Conservation (phyloP, 2,329 filamentous ascomycete genomes). For the Aspergillus sp. region DNA sequence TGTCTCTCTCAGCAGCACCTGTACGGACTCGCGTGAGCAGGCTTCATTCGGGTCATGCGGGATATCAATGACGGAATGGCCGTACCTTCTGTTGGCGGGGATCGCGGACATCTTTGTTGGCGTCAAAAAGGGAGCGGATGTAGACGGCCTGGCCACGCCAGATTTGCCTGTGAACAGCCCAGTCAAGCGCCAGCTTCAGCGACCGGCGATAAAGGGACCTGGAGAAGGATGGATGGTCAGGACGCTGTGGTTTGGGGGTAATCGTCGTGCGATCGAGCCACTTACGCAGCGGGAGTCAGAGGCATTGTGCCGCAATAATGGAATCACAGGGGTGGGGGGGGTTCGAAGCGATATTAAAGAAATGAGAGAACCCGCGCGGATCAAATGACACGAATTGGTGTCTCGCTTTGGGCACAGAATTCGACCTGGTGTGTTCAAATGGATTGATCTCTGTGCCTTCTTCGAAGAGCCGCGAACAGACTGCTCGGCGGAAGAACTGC, state of each 20-base stretch:
- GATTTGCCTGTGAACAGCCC: constrained; percentile 86
- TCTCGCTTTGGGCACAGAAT: too few species aligned
- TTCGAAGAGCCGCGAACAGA: not conserved
- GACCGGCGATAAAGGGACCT: constrained; percentile 84
- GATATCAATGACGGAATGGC: constrained; percentile 18
- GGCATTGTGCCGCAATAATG: constrained; percentile 32
- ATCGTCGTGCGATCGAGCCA: constrained; percentile 5
- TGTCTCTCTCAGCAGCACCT: constrained; percentile 84
- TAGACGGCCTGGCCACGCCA: constrained; percentile 97
- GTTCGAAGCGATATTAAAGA: not conserved
- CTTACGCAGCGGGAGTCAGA: constrained; percentile 39
- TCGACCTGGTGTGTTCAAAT: too few species aligned
- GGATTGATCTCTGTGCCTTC: too few species aligned
- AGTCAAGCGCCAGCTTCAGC: constrained; percentile 90
- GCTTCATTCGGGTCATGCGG: not conserved
- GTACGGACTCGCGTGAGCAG: constrained; percentile 8
- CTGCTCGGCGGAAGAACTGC: constrained; percentile 20
- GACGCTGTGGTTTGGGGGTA: constrained; percentile 8
- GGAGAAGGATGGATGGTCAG: constrained; percentile 26
- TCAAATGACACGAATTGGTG: too few species aligned
- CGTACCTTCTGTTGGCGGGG: constrained; percentile 80
- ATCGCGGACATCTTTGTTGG: constrained; percentile 81
- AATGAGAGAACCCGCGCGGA: not conserved
- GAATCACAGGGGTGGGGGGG: not conserved
- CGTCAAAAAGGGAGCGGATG: constrained; percentile 91